Conservation (phyloP, 75 land plant genomes). For the Isoetes taiwanensis region DNA sequence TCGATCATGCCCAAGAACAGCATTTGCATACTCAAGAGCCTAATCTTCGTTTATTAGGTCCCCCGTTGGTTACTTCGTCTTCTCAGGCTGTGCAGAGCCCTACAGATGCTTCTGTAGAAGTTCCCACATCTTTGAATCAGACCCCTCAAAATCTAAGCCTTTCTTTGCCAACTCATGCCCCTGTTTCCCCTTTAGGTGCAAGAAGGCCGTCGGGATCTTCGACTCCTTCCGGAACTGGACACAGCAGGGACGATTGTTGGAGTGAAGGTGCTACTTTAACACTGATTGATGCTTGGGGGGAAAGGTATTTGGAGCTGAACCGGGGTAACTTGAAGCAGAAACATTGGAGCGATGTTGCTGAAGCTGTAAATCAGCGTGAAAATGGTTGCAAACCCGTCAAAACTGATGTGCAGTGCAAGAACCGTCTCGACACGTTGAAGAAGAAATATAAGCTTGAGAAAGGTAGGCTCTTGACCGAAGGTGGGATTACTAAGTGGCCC, state of each 20-base stretch:
- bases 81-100: too few species aligned
- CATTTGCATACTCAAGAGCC: too few species aligned
- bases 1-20: too few species aligned
- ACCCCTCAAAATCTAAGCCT: too few species aligned
- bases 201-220: too few species aligned
- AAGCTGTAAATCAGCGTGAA: constrained; percentile 40
- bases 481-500: constrained; percentile 36
- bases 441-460: constrained; percentile 81
- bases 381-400: constrained; percentile 32
- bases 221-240: too few species aligned
- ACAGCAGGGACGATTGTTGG: constrained; percentile 54
- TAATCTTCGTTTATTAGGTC: too few species aligned
- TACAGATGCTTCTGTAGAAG: too few species aligned
- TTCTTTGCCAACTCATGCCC: too few species aligned
- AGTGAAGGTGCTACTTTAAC: constrained; percentile 62
- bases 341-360: constrained; percentile 81
- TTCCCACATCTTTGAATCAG: too few species aligned
- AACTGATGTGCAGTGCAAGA: constrained; percentile 80
- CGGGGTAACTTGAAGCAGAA: constrained; percentile 70
- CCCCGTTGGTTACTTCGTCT: too few species aligned
- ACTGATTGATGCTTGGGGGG: constrained; percentile 77
- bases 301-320: constrained; percentile 54
- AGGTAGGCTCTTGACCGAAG: constrained; percentile 17
- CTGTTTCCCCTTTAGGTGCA: too few species aligned
- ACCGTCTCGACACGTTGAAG: constrained; percentile 82